Evolutionary conservation across 2,329 filamentous ascomycete genomes (phyloP).

Genomic region (Xylariaceae sp.): DNA sequence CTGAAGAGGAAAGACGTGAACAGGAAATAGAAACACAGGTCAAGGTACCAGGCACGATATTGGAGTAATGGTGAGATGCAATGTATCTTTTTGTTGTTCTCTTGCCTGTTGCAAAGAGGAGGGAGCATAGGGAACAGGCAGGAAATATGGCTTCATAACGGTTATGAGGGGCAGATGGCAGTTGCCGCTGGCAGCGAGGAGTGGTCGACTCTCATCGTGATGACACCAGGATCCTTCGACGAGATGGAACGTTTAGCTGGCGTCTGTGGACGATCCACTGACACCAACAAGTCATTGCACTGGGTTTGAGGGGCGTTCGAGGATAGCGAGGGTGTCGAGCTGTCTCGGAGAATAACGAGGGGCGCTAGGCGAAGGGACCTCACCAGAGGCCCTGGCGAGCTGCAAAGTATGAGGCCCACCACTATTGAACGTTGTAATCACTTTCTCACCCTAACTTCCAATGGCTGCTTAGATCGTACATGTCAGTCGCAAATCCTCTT

Average conservation of each 20-base stretch:
- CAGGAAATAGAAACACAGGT: constrained; percentile 8
- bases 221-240: constrained; percentile 21
- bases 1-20: constrained; percentile 19
- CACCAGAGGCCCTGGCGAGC: too few species aligned
- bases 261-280: constrained; percentile 12
- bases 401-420: constrained; percentile 9
- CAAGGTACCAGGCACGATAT: constrained; percentile 11
- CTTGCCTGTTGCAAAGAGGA: constrained; percentile 5
- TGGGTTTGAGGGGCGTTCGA: not conserved
- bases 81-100: constrained; percentile 3
- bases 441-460: constrained; percentile 22
- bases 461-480: constrained; percentile 3
- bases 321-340: not conserved
- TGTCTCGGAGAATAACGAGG: constrained; percentile 15
- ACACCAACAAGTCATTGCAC: constrained; percentile 4
- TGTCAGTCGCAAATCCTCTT: constrained; percentile 6
- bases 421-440: constrained; percentile 28
- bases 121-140: constrained; percentile 8
- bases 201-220: constrained; percentile 16
- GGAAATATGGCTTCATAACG: constrained; percentile 18
- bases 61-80: constrained; percentile 4
- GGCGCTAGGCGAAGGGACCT: too few species aligned
- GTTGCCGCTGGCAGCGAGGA: constrained; percentile 16
- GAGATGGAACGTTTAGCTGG: constrained; percentile 32
- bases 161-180: constrained; percentile 24